A percentile compares a stretch with the other conserved stretches of the same genome.
phyloP scores from a whole-genome alignment of 2,329 filamentous ascomycete genomes.

The Aspergillus fischeri region DNA sequence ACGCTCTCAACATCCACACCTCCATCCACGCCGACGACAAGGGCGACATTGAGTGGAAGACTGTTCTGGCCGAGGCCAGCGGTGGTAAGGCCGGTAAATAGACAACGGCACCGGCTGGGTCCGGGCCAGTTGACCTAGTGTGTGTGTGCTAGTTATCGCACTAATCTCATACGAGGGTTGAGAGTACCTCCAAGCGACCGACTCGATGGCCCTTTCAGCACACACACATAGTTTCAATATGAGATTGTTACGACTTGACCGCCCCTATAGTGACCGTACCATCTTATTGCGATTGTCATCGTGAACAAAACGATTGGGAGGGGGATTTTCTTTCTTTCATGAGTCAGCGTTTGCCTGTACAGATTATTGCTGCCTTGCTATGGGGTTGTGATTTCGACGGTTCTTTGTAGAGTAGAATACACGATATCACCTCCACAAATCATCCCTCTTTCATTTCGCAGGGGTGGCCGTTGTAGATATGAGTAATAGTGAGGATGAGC shows the following conservation, averaged over 20 bases:
- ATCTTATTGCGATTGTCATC: slow-evolving; percentile 15
- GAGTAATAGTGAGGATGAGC: neutral
- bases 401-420: slow-evolving; percentile 20
- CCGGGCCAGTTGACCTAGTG: slow-evolving; percentile 27
- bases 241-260: slow-evolving; percentile 35
- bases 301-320: slow-evolving; percentile 14
- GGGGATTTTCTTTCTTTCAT: slow-evolving; percentile 14
- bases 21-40: slow-evolving; percentile 42
- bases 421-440: slow-evolving; percentile 11
- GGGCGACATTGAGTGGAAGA: slow-evolving; percentile 41
- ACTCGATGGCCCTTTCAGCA: slow-evolving; percentile 25
- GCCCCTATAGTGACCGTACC: slow-evolving; percentile 19
- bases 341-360: slow-evolving; percentile 25
- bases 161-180: slow-evolving; percentile 11
- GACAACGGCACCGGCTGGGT: slow-evolving; percentile 32
- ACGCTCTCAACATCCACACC: slow-evolving; percentile 41
- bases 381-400: slow-evolving; percentile 10
- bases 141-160: slow-evolving; percentile 18
- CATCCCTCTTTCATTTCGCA: neutral
- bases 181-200: slow-evolving; percentile 24
- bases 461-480: neutral
- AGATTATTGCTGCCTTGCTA: slow-evolving; percentile 21
- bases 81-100: slow-evolving; percentile 39
- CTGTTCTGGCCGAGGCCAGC: slow-evolving; percentile 36
- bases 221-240: slow-evolving; percentile 36